phyloP scores from a whole-genome alignment of 352 stramenopile genomes.

The Phytophthora pistaciae region DNA sequence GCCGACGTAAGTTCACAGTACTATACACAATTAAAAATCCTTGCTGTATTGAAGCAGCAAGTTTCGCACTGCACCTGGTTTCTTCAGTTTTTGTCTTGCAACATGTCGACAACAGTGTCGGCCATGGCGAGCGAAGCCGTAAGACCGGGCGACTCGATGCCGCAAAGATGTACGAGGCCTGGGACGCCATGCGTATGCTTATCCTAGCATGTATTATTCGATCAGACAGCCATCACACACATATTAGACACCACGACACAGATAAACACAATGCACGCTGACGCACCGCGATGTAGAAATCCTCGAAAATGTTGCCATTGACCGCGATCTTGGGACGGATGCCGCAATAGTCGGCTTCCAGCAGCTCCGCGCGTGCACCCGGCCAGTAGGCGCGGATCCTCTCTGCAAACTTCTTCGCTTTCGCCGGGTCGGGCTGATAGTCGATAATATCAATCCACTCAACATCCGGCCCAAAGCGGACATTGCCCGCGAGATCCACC shows the following conservation, averaged over 20 bases:
- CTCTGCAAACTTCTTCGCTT: constrained; percentile 65
- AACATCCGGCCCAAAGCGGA: constrained; percentile 97
- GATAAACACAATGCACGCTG: neutral
- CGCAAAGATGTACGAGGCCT: constrained; percentile 93
- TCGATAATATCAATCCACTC: constrained; percentile 94
- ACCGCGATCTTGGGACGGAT: constrained; percentile 95
- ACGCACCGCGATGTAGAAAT: constrained; percentile 93
- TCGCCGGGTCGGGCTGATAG: constrained; percentile 79
- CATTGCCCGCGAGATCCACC: constrained; percentile 92
- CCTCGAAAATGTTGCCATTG: constrained; percentile 59
- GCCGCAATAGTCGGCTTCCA: constrained; percentile 96
- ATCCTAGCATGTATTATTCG: constrained; percentile 37
- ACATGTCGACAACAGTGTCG: constrained; percentile 70
- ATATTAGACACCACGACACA: neutral
- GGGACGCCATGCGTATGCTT: constrained; percentile 75
- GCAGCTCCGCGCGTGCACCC: constrained; percentile 66
- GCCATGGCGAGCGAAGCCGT: constrained; percentile 90
- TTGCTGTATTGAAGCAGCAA: neutral
- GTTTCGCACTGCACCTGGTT: neutral
- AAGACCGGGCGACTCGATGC: constrained; percentile 97
- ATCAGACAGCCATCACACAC: neutral
- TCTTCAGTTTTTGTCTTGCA: constrained; percentile 37
- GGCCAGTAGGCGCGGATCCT: constrained; percentile 96
- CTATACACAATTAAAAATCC: neutral
- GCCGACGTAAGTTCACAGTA: neutral